Conservation (phyloP, 306 rosid genomes). For the Castanea crenata region DNA sequence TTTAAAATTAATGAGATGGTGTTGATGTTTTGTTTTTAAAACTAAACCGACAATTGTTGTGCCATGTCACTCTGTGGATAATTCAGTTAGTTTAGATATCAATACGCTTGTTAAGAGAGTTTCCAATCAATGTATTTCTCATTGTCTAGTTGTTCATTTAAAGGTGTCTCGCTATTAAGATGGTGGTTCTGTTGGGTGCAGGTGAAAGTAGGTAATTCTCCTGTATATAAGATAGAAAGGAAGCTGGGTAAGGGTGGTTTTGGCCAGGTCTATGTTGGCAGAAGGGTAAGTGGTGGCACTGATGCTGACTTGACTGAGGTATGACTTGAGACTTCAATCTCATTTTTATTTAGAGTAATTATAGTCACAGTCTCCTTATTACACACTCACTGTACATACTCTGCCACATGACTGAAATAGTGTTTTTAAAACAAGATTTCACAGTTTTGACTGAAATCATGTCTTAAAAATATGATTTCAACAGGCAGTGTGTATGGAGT, state of each 20-base stretch:
- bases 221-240: slow-evolving; percentile 80
- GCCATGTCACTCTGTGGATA: neutral
- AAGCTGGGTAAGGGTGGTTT: slow-evolving; percentile 97
- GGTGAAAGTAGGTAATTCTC: slow-evolving; percentile 95
- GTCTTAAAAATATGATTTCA: too few relatives aligned
- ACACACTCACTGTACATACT: too few relatives aligned
- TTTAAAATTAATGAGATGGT: slow-evolving; percentile 9
- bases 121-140: slow-evolving; percentile 7
- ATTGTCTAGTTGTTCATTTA: neutral
- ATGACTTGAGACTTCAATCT: slow-evolving; percentile 26
- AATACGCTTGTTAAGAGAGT: neutral
- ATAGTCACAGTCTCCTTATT: too few relatives aligned
- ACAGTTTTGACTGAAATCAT: too few relatives aligned
- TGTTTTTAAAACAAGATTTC: too few relatives aligned
- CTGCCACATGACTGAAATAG: too few relatives aligned
- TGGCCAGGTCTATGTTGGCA: slow-evolving; percentile 94
- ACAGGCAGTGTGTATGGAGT: too few relatives aligned
- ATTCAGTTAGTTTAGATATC: neutral
- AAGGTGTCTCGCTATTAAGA: slow-evolving; percentile 1
- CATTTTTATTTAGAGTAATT: neutral
- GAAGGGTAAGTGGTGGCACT: slow-evolving; percentile 79
- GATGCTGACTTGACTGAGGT: slow-evolving; percentile 85
- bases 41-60: slow-evolving; percentile 3
- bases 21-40: neutral
- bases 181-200: slow-evolving; percentile 27